Evolutionary conservation across 2,329 filamentous ascomycete species (phyloP).

Genomic region (Cytospora mali): DNA sequence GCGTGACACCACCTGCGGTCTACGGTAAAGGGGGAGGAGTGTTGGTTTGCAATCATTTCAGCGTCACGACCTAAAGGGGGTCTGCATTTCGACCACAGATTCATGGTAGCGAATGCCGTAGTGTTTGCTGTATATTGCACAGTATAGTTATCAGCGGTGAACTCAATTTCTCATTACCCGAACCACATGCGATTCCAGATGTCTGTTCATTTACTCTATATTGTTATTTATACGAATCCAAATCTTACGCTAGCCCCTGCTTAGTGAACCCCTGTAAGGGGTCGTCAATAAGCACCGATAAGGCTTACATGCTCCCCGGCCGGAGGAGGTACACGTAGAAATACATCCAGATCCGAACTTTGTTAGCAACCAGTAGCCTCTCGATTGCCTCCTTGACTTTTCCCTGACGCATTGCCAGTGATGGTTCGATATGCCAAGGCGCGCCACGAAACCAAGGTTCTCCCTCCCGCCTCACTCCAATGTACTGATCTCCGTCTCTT

Average conservation of each 20-base stretch:
- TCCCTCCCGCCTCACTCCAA: slow-evolving; percentile 45
- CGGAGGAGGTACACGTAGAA: too few species aligned
- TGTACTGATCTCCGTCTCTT: slow-evolving; percentile 73
- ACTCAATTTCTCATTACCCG: not conserved
- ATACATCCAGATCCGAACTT: not conserved
- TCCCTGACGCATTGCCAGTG: not conserved
- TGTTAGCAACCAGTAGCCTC: not conserved
- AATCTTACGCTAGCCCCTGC: too few species aligned
- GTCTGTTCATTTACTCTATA: not conserved
- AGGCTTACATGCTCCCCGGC: not conserved
- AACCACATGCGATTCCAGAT: not conserved
- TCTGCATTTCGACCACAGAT: not conserved
- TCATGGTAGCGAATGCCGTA: not conserved
- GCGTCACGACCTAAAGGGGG: not conserved
- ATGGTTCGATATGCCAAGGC: not conserved
- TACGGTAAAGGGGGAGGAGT: not conserved
- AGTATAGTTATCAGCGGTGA: not conserved
- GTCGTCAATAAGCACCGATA: not conserved
- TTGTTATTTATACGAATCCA: not conserved
- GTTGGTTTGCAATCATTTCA: not conserved
- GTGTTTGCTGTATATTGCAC: not conserved
- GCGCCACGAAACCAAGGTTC: not conserved
- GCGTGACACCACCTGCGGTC: not conserved
- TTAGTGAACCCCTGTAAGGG: not conserved
- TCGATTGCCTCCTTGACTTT: not conserved